Percentiles rank a stretch among this genome's conserved stretches.
phyloP scores from a whole-genome alignment of 345 rosid genomes.

The Gossypium mustelinum region DNA sequence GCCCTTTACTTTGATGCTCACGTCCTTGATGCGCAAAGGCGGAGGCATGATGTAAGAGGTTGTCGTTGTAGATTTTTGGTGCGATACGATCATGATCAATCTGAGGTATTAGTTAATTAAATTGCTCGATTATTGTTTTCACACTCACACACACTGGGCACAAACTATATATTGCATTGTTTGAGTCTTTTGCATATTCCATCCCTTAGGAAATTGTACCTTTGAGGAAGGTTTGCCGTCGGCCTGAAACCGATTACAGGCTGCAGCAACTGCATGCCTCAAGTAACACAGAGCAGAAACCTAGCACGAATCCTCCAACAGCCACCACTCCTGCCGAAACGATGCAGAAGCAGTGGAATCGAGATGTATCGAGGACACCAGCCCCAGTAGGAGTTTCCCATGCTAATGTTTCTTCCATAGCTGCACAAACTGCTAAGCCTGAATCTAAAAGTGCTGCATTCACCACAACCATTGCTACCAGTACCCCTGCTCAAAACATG shows the following conservation, averaged over 20 bases:
- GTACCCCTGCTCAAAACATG: background rate
- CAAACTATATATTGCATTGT: background rate
- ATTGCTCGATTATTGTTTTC: slow-evolving; percentile 9
- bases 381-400: background rate
- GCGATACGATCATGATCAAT: slow-evolving; percentile 91
- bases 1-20: slow-evolving; percentile 95
- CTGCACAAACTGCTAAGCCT: background rate
- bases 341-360: slow-evolving; percentile 33
- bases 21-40: slow-evolving; percentile 95
- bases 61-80: slow-evolving; percentile 97
- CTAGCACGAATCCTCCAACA: slow-evolving; percentile 22
- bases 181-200: background rate
- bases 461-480: background rate
- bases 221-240: slow-evolving; percentile 82
- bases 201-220: slow-evolving; percentile 91
- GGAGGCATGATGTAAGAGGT: slow-evolving; percentile 97
- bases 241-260: slow-evolving; percentile 98
- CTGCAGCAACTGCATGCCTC: slow-evolving; percentile 87
- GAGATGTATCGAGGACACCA: background rate
- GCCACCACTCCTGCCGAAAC: slow-evolving; percentile 21
- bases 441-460: background rate
- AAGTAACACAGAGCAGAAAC: slow-evolving; percentile 40
- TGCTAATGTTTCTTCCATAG: background rate
- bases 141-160: background rate
- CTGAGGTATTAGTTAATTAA: slow-evolving; percentile 57